These are phyloP conservation scores for Anaeromyces robustus DNA, from an alignment of 192 early-diverging fungal species.

Conservation along the genomic window DNA sequence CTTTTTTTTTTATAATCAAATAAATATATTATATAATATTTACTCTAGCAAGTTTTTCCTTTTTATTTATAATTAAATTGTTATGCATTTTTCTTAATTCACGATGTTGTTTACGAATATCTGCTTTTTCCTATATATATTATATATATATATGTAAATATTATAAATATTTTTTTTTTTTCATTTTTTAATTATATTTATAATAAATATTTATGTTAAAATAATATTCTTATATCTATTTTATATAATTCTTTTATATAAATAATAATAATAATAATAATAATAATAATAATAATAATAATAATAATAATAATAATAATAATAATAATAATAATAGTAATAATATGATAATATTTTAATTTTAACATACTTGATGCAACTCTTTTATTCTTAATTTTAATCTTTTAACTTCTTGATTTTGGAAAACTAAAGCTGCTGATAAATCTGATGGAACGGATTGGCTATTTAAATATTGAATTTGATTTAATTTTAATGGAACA, in stretches of 20 bases:
- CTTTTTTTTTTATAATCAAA: too few species aligned
- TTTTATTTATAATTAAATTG: constrained; percentile 26
- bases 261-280: too few species aligned
- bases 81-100: constrained; percentile 45
- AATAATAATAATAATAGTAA: neutral
- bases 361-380: constrained; percentile 29
- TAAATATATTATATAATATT: too few species aligned
- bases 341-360: too few species aligned
- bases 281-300: too few species aligned
- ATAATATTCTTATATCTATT: too few species aligned
- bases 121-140: constrained; percentile 30
- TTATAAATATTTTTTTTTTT: too few species aligned
- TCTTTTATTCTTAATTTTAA: constrained; percentile 33
- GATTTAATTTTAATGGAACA: constrained; percentile 32
- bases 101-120: constrained; percentile 39
- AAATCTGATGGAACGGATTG: constrained; percentile 25
- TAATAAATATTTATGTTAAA: too few species aligned
- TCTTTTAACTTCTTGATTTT: constrained; percentile 25
- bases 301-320: too few species aligned
- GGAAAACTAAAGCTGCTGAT: constrained; percentile 28
- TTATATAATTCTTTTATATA: too few species aligned
- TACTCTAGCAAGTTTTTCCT: constrained; percentile 38
- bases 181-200: too few species aligned
- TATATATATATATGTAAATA: neutral
- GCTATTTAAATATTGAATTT: constrained; percentile 33